Percentiles rank a stretch among this genome's conserved stretches.
Conservation (phyloP, 1,284 basidiomycete genomes). For the Coniophora puteana region DNA sequence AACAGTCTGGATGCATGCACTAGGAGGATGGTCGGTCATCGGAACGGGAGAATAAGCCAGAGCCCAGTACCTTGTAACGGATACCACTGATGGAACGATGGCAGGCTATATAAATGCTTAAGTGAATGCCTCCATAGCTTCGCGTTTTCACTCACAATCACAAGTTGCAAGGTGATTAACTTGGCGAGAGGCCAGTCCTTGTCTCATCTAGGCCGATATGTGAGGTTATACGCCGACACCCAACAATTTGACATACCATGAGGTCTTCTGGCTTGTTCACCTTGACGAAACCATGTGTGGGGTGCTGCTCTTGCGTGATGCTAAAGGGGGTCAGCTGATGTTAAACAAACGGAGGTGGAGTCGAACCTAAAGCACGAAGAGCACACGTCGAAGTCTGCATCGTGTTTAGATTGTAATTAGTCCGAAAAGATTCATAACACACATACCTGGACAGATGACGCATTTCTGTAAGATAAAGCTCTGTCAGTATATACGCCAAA, state of each 20-base stretch:
- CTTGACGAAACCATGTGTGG: constrained; percentile 73
- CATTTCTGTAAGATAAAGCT: constrained; percentile 53
- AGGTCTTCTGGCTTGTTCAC: constrained; percentile 55
- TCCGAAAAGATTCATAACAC: not conserved
- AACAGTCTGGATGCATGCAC: constrained; percentile 81
- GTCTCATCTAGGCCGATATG: constrained; percentile 19
- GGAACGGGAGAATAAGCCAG: constrained; percentile 2
- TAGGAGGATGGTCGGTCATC: constrained; percentile 26
- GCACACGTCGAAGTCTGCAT: constrained; percentile 71
- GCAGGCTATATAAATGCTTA: constrained; percentile 39
- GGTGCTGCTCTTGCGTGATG: constrained; percentile 72
- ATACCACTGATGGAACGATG: constrained; percentile 50
- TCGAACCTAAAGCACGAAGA: constrained; percentile 60
- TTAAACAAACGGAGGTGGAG: not conserved
- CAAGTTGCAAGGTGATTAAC: constrained; percentile 48
- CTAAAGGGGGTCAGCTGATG: constrained; percentile 25
- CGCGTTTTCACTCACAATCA: constrained; percentile 33
- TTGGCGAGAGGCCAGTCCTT: constrained; percentile 10
- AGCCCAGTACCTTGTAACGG: constrained; percentile 61
- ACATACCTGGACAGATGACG: constrained; percentile 54
- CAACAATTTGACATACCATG: constrained; percentile 37
- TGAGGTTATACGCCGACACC: not conserved
- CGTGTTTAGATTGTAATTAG: constrained; percentile 6
- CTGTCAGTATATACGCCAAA: constrained; percentile 2
- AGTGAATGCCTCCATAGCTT: not conserved